phyloP scores from a whole-genome alignment of 2,329 filamentous ascomycete genomes.

The Phyllosticta capitalensis region DNA sequence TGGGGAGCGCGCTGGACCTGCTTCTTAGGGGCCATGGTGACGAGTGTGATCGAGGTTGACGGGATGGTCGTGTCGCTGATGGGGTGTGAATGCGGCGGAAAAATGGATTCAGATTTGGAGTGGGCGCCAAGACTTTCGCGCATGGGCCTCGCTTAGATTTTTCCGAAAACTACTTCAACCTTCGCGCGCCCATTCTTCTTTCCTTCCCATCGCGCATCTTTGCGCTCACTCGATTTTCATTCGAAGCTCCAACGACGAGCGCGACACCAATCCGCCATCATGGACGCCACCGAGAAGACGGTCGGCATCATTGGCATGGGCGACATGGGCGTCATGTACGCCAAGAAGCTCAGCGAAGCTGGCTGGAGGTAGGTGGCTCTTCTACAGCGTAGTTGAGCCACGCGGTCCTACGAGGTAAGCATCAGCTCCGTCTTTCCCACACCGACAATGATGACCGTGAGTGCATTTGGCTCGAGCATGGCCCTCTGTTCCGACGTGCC shows the following conservation, averaged over 20 bases:
- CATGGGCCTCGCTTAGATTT: slow-evolving; percentile 7
- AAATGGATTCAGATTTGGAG: slow-evolving; percentile 4
- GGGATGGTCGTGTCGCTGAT: slow-evolving; percentile 20
- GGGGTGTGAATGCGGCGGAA: not conserved
- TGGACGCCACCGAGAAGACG: slow-evolving; percentile 38
- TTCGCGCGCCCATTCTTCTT: not conserved
- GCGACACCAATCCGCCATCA: not conserved
- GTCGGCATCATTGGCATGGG: slow-evolving; percentile 98
- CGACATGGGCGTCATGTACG: slow-evolving; percentile 99
- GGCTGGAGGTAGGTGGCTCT: slow-evolving; percentile 77
- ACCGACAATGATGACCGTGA: slow-evolving; percentile 88
- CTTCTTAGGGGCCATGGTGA: slow-evolving; percentile 82
- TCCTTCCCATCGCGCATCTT: slow-evolving; percentile 1
- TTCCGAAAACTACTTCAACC: not conserved
- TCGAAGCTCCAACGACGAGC: slow-evolving; percentile 3
- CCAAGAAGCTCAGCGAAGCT: slow-evolving; percentile 73
- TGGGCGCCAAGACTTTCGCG: slow-evolving; percentile 11
- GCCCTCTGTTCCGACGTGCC: slow-evolving; percentile 54
- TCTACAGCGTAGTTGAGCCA: slow-evolving; percentile 19
- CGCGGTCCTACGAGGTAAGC: slow-evolving; percentile 26
- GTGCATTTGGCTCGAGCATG: slow-evolving; percentile 99
- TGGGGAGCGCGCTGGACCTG: slow-evolving; percentile 65
- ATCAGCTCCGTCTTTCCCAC: slow-evolving; percentile 11
- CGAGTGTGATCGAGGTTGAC: slow-evolving; percentile 29
- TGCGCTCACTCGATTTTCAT: slow-evolving; percentile 5